Evolutionary conservation across 225 moss, liverwort and hornwort genomes (phyloP), one percentile per base, ranked within the genome.

Genomic region (Neckera pumila): DNA sequence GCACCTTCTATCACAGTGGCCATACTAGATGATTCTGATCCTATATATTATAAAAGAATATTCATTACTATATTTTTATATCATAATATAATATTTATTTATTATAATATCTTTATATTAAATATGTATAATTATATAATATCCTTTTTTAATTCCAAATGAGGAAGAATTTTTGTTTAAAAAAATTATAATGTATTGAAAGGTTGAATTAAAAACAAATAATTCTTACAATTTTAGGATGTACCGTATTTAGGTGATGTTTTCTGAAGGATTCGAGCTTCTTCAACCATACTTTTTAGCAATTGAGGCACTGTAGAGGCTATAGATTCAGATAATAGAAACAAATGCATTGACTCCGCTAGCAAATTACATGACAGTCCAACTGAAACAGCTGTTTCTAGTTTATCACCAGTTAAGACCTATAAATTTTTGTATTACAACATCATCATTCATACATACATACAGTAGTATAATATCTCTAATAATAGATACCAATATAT

Each of bases 371-470:
- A 99, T 31, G 98, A 96, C 40, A 99, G 63, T 60, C 96, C 98
- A 89, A 99, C 94, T 49, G 98, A 99, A 60, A 97, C 95, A 16
- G 96, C 93, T 60, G 96, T 96, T 89, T 99, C 98, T 64, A 99
- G 56, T 76, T 99, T 99, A 86, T 99, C 98, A 42, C 98, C 98
- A 14, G 98, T 99, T 85, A 99, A 72, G 17, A 99, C 97, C 97
- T 99, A 75, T 33, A 57, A 12, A 10, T 66, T 83, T 65, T 67
- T 17, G 14, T 26, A 49, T 62, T 38, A 8, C 14, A 30, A 43
- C 28, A 14, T 31, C 34, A 22, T 14, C 4, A 56, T 28, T 36
- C 1, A 31, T 9, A 17, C 1, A 31, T 9, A 17, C 1, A 27
- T 22, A 5, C 11, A 38, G 31, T 64, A 23, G 1, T 40, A 14